Evolutionary conservation across 2,329 filamentous ascomycete species (phyloP).

Genomic region (Cryphonectria naterciae): DNA sequence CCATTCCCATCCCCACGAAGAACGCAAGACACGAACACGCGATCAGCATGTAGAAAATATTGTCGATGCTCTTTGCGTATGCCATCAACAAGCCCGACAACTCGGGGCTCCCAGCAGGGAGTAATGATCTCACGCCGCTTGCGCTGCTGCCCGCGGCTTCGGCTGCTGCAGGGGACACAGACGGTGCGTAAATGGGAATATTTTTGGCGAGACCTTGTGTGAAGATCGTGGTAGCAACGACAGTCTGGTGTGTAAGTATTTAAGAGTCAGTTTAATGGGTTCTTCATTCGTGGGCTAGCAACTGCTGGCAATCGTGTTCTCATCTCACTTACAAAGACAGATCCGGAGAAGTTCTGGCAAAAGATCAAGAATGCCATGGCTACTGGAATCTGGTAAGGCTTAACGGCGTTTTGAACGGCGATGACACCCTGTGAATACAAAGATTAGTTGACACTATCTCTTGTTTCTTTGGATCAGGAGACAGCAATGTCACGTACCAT

Average conservation of each 20-base stretch:
- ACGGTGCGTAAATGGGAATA: conserved; percentile 9
- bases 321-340: conserved; percentile 54
- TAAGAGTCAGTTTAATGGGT: not conserved
- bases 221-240: conserved; percentile 10
- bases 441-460: not conserved
- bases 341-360: conserved; percentile 66
- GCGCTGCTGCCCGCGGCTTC: conserved; percentile 7
- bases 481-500: conserved; percentile 28
- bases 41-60: conserved; percentile 14
- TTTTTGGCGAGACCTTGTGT: not conserved
- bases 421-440: conserved; percentile 37
- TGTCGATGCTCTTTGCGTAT: conserved; percentile 20
- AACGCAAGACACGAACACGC: not conserved
- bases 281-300: not conserved
- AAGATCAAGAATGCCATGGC: conserved; percentile 57
- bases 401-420: conserved; percentile 53
- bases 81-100: conserved; percentile 11
- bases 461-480: not conserved
- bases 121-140: conserved; percentile 1
- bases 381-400: conserved; percentile 50
- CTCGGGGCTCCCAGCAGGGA: conserved; percentile 10
- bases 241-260: not conserved
- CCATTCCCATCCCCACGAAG: not conserved
- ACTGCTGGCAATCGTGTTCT: not conserved
- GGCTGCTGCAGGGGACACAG: conserved; percentile 12